Evolutionary conservation across 108 stramenopile genomes (phyloP).

Genomic region (Skeletonema menzelii): DNA sequence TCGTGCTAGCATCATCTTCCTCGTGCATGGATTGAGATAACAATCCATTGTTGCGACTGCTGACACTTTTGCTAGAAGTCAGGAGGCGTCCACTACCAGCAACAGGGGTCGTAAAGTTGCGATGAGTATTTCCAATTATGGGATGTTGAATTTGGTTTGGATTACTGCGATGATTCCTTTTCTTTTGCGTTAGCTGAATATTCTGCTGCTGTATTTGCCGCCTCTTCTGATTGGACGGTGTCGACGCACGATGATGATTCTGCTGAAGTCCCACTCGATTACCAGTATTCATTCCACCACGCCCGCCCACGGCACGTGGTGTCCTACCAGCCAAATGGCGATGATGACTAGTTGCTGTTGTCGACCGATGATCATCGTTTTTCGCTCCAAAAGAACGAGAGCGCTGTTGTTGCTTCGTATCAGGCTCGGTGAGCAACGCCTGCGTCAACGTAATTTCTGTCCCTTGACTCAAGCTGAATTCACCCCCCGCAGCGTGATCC

Average conservation of each 20-base stretch:
- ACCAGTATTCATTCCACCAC: background rate
- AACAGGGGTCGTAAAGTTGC: background rate
- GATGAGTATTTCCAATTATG: background rate
- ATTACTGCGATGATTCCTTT: background rate
- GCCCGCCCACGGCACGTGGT: background rate
- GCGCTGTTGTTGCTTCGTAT: background rate
- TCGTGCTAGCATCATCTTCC: background rate
- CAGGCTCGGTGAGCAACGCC: background rate
- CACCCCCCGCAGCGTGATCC: background rate
- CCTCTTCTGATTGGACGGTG: conserved; percentile 1
- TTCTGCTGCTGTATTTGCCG: background rate
- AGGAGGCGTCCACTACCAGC: background rate
- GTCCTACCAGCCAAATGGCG: background rate
- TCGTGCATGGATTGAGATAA: background rate
- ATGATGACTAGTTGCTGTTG: background rate
- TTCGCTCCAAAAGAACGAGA: background rate
- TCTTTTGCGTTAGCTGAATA: background rate
- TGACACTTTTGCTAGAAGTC: background rate
- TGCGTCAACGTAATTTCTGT: background rate
- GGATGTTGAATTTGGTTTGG: background rate
- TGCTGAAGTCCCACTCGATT: background rate
- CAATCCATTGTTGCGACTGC: background rate
- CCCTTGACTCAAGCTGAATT: background rate
- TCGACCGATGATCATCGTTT: background rate
- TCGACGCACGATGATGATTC: background rate